phyloP scores from a whole-genome alignment of 768 basidiomycete genomes.

The Kwoniella sp. region DNA sequence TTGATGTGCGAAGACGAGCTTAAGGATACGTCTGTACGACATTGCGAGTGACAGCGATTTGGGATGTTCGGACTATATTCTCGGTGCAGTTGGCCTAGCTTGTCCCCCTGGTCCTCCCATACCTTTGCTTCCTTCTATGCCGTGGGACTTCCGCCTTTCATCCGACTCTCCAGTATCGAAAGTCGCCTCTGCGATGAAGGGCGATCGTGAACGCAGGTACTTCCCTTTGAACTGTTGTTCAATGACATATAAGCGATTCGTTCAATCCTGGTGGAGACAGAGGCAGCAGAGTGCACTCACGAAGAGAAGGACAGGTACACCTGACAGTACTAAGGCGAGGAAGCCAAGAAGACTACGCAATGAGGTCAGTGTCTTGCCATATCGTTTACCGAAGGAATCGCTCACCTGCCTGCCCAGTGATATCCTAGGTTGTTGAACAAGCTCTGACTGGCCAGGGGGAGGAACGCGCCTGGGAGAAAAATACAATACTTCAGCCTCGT shows the following conservation, averaged over 20 bases:
- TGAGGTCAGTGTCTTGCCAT: neutral
- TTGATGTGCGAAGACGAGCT: too few relatives aligned
- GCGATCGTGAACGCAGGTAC: conserved; percentile 9
- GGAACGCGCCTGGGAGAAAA: conserved; percentile 11
- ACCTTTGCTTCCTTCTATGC: neutral
- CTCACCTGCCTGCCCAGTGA: conserved; percentile 14
- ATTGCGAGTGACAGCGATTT: too few relatives aligned
- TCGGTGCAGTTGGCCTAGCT: neutral
- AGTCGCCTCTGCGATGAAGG: conserved; percentile 12
- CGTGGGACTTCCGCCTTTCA: neutral
- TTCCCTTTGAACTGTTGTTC: conserved; percentile 6
- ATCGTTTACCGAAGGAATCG: neutral
- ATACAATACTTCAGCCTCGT: neutral
- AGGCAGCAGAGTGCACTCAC: too few relatives aligned
- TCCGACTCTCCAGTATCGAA: conserved; percentile 10
- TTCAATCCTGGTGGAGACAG: too few relatives aligned
- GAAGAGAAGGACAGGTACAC: conserved; percentile 12
- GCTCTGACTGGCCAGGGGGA: conserved; percentile 10
- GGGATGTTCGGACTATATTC: neutral
- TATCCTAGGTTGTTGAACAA: conserved; percentile 19
- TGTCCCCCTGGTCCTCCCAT: conserved; percentile 2
- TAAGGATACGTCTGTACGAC: too few relatives aligned
- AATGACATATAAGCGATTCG: too few relatives aligned
- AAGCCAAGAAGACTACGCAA: conserved; percentile 12
- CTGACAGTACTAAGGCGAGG: conserved; percentile 12